Base-by-base conservation (phyloP, 495 filamentous ascomycete genomes). In the Penicillium macrosclerotiorum region DNA sequence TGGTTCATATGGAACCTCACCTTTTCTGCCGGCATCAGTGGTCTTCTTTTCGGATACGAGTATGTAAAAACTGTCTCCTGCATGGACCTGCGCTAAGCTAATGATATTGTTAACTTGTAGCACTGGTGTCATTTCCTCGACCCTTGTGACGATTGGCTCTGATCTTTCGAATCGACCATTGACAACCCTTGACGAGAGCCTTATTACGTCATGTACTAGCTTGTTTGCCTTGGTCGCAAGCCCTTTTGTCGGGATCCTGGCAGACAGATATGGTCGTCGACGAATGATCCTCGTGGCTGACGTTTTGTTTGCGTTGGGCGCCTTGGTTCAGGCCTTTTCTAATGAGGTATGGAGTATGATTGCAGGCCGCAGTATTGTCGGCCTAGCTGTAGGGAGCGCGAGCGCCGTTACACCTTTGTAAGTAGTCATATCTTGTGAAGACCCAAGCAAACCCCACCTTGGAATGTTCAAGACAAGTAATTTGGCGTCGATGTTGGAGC, bases 51-150 rank as follows among this genome's bases (percentile, higher is more conserved):
- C 67, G 90, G 90, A 47, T 96, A 91, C 77, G 76, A 78, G 87
- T 83, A 61, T 30, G 60, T 57, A 3, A n/a, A 34, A 24, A 13
- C 49, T 24, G 20, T 25, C 25, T 26, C 23, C 37, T 27, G 20
- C 19, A 22, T 45, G 24, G 7, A 1, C 25, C 34, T 26, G 17
- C 38, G 45, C 41, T 29, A 49, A 49, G 53, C 65, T 56, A 45
- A 62, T 36, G 30, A 17, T 13, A 13, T 29, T 51, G 25, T 49
- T 18, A 23, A 37, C 32, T 36, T 45, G 34, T 51, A 93, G 89
- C 57, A 96, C 91, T 14, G 91, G 91, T 31, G 90, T 95, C 11
- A 93, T 96, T 31, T 93, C 88, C 17, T 84, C 89, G 1, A 93
- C 89, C 0, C 75, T 96, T 23, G 84, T 96, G 27, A 88, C 87